Percentiles rank a stretch among this genome's conserved stretches.
These are phyloP conservation scores for Sedum album DNA, from an alignment of 164 flowering plant species.

Conservation along the genomic window DNA sequence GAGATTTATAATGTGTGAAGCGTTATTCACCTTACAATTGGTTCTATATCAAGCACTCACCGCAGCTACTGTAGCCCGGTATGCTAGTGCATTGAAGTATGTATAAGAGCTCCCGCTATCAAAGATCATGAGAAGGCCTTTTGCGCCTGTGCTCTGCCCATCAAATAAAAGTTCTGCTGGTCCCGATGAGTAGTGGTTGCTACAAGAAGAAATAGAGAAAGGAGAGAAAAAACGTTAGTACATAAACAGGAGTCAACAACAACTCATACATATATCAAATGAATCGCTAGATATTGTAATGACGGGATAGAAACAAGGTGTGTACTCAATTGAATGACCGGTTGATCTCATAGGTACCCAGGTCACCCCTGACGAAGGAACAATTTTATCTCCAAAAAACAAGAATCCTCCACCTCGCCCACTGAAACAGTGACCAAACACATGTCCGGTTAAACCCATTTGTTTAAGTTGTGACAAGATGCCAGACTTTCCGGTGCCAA, in stretches of 20 bases:
- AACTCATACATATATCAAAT: background rate
- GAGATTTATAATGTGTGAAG: background rate
- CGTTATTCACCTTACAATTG: background rate
- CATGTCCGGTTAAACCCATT: constrained; percentile 27
- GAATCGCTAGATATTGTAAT: background rate
- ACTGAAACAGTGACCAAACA: constrained; percentile 55
- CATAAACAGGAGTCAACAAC: background rate
- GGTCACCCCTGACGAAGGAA: constrained; percentile 32
- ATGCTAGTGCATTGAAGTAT: constrained; percentile 38
- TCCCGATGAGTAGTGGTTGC: constrained; percentile 40
- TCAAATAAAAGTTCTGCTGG: constrained; percentile 40
- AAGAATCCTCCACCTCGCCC: constrained; percentile 50
- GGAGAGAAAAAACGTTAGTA: background rate
- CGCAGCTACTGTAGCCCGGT: constrained; percentile 29
- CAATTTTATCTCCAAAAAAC: constrained; percentile 45
- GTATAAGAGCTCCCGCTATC: constrained; percentile 72
- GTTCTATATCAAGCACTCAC: constrained; percentile 20
- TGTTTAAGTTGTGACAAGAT: constrained; percentile 31
- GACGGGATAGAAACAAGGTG: background rate
- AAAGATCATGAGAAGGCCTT: constrained; percentile 35
- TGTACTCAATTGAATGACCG: constrained; percentile 23
- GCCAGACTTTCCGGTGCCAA: constrained; percentile 44
- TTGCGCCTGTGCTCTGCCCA: constrained; percentile 29
- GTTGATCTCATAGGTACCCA: constrained; percentile 37
- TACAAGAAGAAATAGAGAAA: constrained; percentile 13